Evolutionary conservation across 1,139 yeast species (phyloP).

Genomic region (Hemisphaericaspora subhashii): DNA sequence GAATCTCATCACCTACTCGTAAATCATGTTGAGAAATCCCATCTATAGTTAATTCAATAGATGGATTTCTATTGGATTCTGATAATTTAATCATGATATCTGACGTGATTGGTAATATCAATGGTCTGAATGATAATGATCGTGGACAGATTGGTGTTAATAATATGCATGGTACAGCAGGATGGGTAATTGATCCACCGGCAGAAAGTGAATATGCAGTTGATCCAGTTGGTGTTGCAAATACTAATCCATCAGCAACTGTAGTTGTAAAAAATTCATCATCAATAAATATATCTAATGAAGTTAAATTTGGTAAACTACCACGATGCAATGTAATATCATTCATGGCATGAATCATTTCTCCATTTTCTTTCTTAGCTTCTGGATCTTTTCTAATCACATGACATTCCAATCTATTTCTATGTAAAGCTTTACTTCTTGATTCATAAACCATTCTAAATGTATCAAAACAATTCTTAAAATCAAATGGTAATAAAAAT

Average conservation of each 20-base stretch:
- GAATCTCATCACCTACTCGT: constrained; percentile 75
- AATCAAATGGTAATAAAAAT: constrained; percentile 83
- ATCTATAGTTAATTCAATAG: constrained; percentile 67
- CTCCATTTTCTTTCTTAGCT: constrained; percentile 10
- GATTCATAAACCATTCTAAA: constrained; percentile 67
- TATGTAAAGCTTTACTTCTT: constrained; percentile 67
- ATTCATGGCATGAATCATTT: constrained; percentile 77
- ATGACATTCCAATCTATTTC: constrained; percentile 78
- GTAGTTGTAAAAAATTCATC: constrained; percentile 84
- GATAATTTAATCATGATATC: constrained; percentile 69
- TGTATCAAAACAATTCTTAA: constrained; percentile 57
- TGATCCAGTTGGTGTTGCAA: constrained; percentile 91
- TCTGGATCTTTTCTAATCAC: constrained; percentile 43
- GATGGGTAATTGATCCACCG: constrained; percentile 93
- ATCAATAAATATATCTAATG: constrained; percentile 78
- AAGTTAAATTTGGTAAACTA: constrained; percentile 79
- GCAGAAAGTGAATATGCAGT: constrained; percentile 90
- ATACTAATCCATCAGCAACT: constrained; percentile 84
- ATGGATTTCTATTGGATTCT: constrained; percentile 41
- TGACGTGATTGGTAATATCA: constrained; percentile 72
- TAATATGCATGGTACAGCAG: constrained; percentile 77
- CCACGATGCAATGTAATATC: constrained; percentile 90
- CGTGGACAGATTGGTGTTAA: constrained; percentile 91
- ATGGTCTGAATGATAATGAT: constrained; percentile 82
- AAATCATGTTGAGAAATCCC: constrained; percentile 75